phyloP scores from a whole-genome alignment of 2,329 filamentous ascomycete species.

The Sphaerostilbella broomeana region DNA sequence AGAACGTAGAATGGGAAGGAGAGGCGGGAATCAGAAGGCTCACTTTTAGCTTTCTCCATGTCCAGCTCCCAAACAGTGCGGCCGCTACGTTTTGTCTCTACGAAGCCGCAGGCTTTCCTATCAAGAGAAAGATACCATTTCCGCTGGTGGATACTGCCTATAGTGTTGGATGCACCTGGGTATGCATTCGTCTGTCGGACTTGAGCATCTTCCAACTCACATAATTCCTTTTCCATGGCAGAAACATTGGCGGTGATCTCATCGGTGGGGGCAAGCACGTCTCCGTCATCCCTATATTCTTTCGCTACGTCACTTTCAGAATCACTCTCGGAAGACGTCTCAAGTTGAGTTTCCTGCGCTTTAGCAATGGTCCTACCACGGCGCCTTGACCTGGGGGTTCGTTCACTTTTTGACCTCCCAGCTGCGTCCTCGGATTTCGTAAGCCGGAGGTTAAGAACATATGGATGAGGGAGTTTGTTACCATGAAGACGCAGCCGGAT shows the following conservation, averaged over 20 bases:
- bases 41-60: background rate
- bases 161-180: constrained; percentile 56
- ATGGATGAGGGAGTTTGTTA: constrained; percentile 43
- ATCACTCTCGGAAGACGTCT: too few species aligned
- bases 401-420: constrained; percentile 22
- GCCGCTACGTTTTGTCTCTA: constrained; percentile 24
- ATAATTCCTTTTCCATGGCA: constrained; percentile 34
- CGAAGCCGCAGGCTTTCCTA: constrained; percentile 51
- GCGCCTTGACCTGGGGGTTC: constrained; percentile 13
- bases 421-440: constrained; percentile 36
- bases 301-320: too few species aligned
- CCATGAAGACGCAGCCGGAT: constrained; percentile 51
- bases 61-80: constrained; percentile 12
- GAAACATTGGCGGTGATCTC: too few species aligned
- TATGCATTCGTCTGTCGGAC: constrained; percentile 60
- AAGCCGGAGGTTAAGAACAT: constrained; percentile 50
- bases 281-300: too few species aligned
- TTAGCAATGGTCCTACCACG: constrained; percentile 5
- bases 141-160: constrained; percentile 61
- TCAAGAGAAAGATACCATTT: constrained; percentile 62
- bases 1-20: constrained; percentile 55
- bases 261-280: too few species aligned
- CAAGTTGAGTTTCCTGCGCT: too few species aligned
- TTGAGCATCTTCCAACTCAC: constrained; percentile 44
- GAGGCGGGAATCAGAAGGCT: constrained; percentile 20